phyloP scores from a whole-genome alignment of 805 yeast genomes.

The Metschnikowia drakensbergensis region DNA sequence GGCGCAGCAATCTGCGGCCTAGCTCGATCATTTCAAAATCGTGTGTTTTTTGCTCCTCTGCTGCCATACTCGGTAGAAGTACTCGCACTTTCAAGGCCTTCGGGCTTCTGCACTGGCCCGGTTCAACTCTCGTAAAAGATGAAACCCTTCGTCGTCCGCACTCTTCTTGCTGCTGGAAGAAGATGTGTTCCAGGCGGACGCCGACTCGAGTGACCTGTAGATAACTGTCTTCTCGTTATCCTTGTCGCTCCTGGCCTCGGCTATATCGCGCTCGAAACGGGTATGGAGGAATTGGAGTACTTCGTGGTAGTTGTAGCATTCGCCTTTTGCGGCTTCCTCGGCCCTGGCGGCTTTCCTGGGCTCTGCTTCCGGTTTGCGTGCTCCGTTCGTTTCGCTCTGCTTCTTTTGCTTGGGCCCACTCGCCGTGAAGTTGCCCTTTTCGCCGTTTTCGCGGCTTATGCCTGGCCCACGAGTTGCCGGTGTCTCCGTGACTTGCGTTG shows the following conservation, averaged over 20 bases:
- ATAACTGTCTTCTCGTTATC: conserved; percentile 17
- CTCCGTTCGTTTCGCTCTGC: not conserved
- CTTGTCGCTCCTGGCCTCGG: conserved; percentile 21
- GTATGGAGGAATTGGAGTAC: conserved; percentile 19
- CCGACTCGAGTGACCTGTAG: conserved; percentile 24
- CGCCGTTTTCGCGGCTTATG: not conserved
- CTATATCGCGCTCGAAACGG: conserved; percentile 17
- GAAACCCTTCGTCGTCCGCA: conserved; percentile 10
- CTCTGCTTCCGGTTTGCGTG: not conserved
- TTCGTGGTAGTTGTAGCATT: conserved; percentile 19
- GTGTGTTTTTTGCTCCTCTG: too few species aligned
- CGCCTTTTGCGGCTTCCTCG: not conserved
- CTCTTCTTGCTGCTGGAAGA: conserved; percentile 6
- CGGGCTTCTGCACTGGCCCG: conserved; percentile 5
- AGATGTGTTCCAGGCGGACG: conserved; percentile 18
- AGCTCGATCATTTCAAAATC: too few species aligned
- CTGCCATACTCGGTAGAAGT: too few species aligned
- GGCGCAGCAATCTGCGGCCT: too few species aligned
- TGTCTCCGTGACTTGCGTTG: not conserved
- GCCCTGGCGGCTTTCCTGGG: not conserved
- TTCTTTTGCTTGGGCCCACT: not conserved
- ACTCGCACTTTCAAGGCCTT: not conserved
- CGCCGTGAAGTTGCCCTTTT: not conserved
- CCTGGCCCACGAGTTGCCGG: not conserved
- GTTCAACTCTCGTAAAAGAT: conserved; percentile 14